Conservation (phyloP, 2,329 filamentous ascomycete species). For the Lachnellula arida region DNA sequence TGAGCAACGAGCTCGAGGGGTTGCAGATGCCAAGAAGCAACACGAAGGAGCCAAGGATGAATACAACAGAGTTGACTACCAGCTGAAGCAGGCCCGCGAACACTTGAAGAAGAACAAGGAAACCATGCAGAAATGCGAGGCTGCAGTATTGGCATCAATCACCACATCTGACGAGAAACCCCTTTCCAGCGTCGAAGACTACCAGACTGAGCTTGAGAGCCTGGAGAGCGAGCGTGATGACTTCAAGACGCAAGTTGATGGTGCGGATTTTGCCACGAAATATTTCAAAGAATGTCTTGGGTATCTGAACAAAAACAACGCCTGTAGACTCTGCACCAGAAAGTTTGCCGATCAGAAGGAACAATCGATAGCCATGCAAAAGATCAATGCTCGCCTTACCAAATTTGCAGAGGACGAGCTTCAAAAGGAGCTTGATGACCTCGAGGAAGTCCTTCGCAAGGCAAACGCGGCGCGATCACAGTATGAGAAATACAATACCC, state of each 20-base stretch:
- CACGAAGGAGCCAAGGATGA: slow-evolving; percentile 69
- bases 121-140: slow-evolving; percentile 58
- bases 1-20: slow-evolving; percentile 49
- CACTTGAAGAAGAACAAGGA: slow-evolving; percentile 58
- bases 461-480: slow-evolving; percentile 60
- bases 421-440: slow-evolving; percentile 54
- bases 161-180: slow-evolving; percentile 37
- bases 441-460: slow-evolving; percentile 47
- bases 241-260: slow-evolving; percentile 59
- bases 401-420: slow-evolving; percentile 58
- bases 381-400: slow-evolving; percentile 59
- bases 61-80: slow-evolving; percentile 71
- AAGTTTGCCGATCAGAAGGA: slow-evolving; percentile 57
- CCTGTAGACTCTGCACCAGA: slow-evolving; percentile 72
- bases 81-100: slow-evolving; percentile 61
- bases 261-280: slow-evolving; percentile 63
- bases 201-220: slow-evolving; percentile 45
- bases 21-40: slow-evolving; percentile 62
- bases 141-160: slow-evolving; percentile 49
- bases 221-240: slow-evolving; percentile 49
- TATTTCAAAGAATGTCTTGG: slow-evolving; percentile 68
- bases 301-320: slow-evolving; percentile 61
- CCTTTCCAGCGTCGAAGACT: slow-evolving; percentile 47
- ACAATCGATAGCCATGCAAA: slow-evolving; percentile 60
- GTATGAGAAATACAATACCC: slow-evolving; percentile 69